Evolutionary conservation across 768 basidiomycete genomes (phyloP).

Genomic region (Filobasidium floriforme): DNA sequence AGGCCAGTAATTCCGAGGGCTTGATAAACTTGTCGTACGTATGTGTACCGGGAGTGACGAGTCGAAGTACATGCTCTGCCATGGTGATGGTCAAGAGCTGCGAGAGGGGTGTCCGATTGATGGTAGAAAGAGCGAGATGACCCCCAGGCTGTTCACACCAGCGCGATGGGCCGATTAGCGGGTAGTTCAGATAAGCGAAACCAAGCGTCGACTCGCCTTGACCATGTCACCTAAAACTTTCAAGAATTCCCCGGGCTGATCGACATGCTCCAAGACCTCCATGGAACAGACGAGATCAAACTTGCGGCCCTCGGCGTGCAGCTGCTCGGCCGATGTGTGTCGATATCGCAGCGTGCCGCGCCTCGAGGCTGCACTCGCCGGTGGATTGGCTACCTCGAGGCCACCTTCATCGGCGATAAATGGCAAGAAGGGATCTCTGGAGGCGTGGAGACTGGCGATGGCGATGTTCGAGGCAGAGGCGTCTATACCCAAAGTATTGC

Average conservation of each 20-base stretch:
- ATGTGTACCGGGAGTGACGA: slow-evolving; percentile 82
- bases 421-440: slow-evolving; percentile 60
- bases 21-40: slow-evolving; percentile 84
- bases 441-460: slow-evolving; percentile 75
- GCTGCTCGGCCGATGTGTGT: slow-evolving; percentile 65
- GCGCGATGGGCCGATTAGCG: not conserved
- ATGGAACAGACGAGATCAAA: slow-evolving; percentile 94
- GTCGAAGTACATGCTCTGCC: slow-evolving; percentile 71
- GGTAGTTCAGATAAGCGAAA: not conserved
- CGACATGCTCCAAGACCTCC: slow-evolving; percentile 97
- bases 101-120: slow-evolving; percentile 74
- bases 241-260: slow-evolving; percentile 79
- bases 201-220: slow-evolving; percentile 55
- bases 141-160: slow-evolving; percentile 72
- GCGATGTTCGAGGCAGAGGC: slow-evolving; percentile 79
- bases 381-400: not conserved
- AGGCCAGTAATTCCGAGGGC: slow-evolving; percentile 72
- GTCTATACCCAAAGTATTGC: slow-evolving; percentile 81
- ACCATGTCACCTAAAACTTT: slow-evolving; percentile 71
- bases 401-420: slow-evolving; percentile 12
- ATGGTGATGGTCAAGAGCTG: slow-evolving; percentile 63
- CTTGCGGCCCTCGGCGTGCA: slow-evolving; percentile 56
- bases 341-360: slow-evolving; percentile 55
- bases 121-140: slow-evolving; percentile 88
- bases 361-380: slow-evolving; percentile 30